Evolutionary conservation across 2,329 filamentous ascomycete species (phyloP), one percentile per base, ranked within the genome.

Genomic region (Sphaerulina populicola): DNA sequence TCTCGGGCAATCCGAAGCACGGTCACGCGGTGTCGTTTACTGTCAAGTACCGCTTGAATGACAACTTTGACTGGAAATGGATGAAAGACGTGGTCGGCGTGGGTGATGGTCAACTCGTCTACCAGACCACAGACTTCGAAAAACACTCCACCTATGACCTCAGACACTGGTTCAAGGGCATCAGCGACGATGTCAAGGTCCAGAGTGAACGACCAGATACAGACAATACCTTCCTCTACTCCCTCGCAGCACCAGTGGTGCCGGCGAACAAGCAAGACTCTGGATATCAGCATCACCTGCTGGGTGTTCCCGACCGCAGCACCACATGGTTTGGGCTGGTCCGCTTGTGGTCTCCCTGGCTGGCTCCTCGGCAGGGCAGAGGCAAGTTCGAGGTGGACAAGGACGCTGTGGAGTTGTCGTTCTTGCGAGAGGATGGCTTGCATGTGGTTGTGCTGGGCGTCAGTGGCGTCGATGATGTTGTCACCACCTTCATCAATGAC

Each of bases 311-410:
- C 0, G 83, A 77, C 61, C 77, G 78, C 38, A 69, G 79, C 45
- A 77, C 77, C 63, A 83, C 85, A 60, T 94, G 88, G 81, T 91
- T 95, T 65, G 81, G 87, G 6, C 70, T 95, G 10, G 82, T 94
- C 4, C 81, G 89, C 14, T 74, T 87, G 3, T 93, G 83, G 81
- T 78, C 77, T 31, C 85, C 89, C 1, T 97, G 91, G 91, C 72
- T 95, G 9, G 88, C 85, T 6, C 91, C 91, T n/a, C 76, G 88
- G 36, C 90, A 96, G 66, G 90, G 90, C 10, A 81, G 78, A 55
- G 68, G 72, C 0, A 71, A 71, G 0, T 85, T 94, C 51, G 71
- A 72, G 4, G 72, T 90, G 4, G 84, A 88, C 54, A 86, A 89
- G 60, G 86, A 94, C 62, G 88, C 82, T 1, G 70, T 96, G 2